Percentiles rank a stretch among this genome's conserved stretches.
Evolutionary conservation across 2,329 filamentous ascomycete species (phyloP).

Genomic region (Dactylonectria estremocensis): DNA sequence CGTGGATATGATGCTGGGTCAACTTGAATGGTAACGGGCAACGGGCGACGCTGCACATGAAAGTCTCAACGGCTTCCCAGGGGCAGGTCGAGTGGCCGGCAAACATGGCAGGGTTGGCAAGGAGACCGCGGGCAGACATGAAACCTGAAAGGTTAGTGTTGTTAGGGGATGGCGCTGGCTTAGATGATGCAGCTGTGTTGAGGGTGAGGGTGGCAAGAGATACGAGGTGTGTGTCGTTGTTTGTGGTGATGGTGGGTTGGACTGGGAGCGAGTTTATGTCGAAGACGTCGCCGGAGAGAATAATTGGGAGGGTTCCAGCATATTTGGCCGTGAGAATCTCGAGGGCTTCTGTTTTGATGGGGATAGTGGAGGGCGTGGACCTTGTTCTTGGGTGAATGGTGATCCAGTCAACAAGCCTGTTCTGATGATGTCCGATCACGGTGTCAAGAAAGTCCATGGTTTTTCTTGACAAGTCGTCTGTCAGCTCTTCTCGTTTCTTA

Average conservation of each 20-base stretch:
- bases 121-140: slow-evolving; percentile 79
- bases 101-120: slow-evolving; percentile 78
- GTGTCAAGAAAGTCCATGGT: slow-evolving; percentile 75
- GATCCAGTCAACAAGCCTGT: slow-evolving; percentile 75
- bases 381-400: slow-evolving; percentile 79
- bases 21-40: slow-evolving; percentile 75
- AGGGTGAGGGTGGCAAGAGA: slow-evolving; percentile 51
- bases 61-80: slow-evolving; percentile 74
- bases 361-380: slow-evolving; percentile 71
- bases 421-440: slow-evolving; percentile 68
- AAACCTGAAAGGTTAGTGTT: slow-evolving; percentile 72
- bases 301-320: slow-evolving; percentile 70
- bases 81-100: slow-evolving; percentile 70
- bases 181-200: slow-evolving; percentile 35
- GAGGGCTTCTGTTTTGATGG: slow-evolving; percentile 75
- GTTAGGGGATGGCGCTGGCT: slow-evolving; percentile 49
- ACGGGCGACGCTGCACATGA: slow-evolving; percentile 71
- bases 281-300: slow-evolving; percentile 81
- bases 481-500: neutral
- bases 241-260: slow-evolving; percentile 47
- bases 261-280: slow-evolving; percentile 67
- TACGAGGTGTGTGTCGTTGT: slow-evolving; percentile 37
- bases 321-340: slow-evolving; percentile 68
- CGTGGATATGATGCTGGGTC: slow-evolving; percentile 75
- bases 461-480: slow-evolving; percentile 52